Evolutionary conservation across 352 stramenopile species (phyloP).

Genomic region (Globisporangium middletonii): DNA sequence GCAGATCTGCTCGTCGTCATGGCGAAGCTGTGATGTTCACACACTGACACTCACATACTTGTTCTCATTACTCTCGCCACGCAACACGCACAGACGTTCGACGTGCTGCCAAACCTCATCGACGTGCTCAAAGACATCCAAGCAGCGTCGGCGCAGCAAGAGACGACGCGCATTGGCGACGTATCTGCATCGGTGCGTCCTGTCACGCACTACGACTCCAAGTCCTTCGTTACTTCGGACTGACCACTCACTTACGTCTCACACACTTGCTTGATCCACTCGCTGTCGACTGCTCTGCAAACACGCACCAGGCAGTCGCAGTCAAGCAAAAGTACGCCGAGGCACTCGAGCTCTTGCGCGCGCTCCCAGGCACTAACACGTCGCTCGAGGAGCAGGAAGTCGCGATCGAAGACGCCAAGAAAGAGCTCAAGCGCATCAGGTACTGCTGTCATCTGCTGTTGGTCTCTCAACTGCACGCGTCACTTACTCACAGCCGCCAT

Average conservation of each 20-base stretch:
- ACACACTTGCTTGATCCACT: background rate
- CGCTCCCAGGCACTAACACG: slow-evolving; percentile 66
- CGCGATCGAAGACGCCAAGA: slow-evolving; percentile 61
- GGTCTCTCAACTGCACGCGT: background rate
- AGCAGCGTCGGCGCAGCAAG: slow-evolving; percentile 62
- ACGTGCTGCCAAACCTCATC: slow-evolving; percentile 77
- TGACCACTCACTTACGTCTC: background rate
- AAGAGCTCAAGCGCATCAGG: slow-evolving; percentile 73
- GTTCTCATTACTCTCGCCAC: background rate
- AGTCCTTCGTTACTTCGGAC: background rate
- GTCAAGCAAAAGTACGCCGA: slow-evolving; percentile 77
- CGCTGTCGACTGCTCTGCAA: too few species aligned
- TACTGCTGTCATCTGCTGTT: slow-evolving; percentile 13
- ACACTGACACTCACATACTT: background rate
- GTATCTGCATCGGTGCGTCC: slow-evolving; percentile 63
- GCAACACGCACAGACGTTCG: slow-evolving; percentile 41
- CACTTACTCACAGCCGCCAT: background rate
- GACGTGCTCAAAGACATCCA: slow-evolving; percentile 83
- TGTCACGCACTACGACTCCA: background rate
- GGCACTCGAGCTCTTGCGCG: slow-evolving; percentile 59
- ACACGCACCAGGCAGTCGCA: slow-evolving; percentile 37
- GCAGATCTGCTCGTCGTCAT: background rate
- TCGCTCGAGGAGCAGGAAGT: slow-evolving; percentile 73
- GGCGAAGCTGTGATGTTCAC: background rate
- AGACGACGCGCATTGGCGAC: slow-evolving; percentile 73